phyloP scores from a whole-genome alignment of 2,329 filamentous ascomycete genomes.

The Pseudogymnoascus sp. region DNA sequence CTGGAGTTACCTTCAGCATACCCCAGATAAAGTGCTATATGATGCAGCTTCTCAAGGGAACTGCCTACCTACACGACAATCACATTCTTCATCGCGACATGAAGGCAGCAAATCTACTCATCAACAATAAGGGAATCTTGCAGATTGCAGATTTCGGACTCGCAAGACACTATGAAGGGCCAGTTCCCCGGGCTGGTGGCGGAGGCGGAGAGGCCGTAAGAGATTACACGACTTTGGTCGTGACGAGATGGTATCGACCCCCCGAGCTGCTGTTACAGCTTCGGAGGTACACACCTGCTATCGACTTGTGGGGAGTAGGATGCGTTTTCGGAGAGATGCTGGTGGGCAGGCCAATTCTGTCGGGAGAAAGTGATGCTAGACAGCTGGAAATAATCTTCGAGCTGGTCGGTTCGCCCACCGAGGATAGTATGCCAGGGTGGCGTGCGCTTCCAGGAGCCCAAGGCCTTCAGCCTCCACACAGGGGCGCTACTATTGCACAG shows the following conservation, averaged over 20 bases:
- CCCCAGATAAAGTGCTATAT: slow-evolving; percentile 98
- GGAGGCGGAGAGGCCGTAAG: slow-evolving; percentile 78
- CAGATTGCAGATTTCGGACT: slow-evolving; percentile 98
- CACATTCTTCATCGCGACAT: slow-evolving; percentile 94
- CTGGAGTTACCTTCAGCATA: slow-evolving; percentile 76
- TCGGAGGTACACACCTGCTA: slow-evolving; percentile 89
- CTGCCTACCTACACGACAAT: slow-evolving; percentile 83
- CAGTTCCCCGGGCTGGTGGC: slow-evolving; percentile 65
- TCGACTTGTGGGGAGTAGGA: slow-evolving; percentile 98
- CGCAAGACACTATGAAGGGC: slow-evolving; percentile 85
- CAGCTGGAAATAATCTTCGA: slow-evolving; percentile 93
- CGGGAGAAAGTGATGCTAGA: slow-evolving; percentile 80
- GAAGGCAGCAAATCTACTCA: slow-evolving; percentile 96
- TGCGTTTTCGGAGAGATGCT: slow-evolving; percentile 99
- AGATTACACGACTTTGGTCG: slow-evolving; percentile 94
- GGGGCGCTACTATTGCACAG: slow-evolving; percentile 59
- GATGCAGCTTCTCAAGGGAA: slow-evolving; percentile 81
- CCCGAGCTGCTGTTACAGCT: slow-evolving; percentile 86
- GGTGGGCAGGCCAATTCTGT: slow-evolving; percentile 82
- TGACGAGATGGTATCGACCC: slow-evolving; percentile 94
- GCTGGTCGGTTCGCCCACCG: slow-evolving; percentile 80
- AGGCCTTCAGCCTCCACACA: slow-evolving; percentile 54
- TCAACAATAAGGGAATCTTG: slow-evolving; percentile 86
- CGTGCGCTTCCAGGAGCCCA: slow-evolving; percentile 74
- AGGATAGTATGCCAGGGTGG: slow-evolving; percentile 92